phyloP scores from a whole-genome alignment of 192 early-diverging fungal species.

The Backusella sp. region DNA sequence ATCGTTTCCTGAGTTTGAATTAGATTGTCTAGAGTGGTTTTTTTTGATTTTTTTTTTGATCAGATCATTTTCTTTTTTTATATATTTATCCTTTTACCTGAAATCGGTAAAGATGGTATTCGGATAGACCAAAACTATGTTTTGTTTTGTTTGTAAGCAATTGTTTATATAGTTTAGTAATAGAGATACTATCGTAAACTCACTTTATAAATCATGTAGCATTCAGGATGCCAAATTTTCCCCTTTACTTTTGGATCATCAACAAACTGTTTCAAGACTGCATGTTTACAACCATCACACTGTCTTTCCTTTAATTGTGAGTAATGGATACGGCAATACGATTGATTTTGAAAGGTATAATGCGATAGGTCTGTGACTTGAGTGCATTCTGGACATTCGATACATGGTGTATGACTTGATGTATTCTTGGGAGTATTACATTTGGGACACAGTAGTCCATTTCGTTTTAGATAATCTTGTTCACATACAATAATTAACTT shows the following conservation, averaged over 20 bases:
- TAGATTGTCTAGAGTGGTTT: neutral
- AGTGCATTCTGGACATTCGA: constrained; percentile 11
- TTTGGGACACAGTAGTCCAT: neutral
- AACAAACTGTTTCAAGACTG: constrained; percentile 81
- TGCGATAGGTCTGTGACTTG: constrained; percentile 43
- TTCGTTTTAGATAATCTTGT: constrained; percentile 8
- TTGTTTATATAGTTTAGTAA: neutral
- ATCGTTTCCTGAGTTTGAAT: constrained; percentile 56
- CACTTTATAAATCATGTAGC: constrained; percentile 90
- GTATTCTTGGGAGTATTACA: neutral
- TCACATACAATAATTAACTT: neutral
- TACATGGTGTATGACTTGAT: constrained; percentile 2
- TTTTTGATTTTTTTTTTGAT: neutral
- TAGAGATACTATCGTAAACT: neutral
- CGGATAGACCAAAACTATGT: neutral
- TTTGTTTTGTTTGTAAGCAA: neutral
- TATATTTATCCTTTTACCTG: neutral
- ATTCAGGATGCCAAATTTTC: constrained; percentile 81
- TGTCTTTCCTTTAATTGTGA: constrained; percentile 66
- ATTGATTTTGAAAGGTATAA: constrained; percentile 74
- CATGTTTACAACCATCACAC: constrained; percentile 77
- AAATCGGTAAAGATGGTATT: constrained; percentile 8
- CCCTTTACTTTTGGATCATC: constrained; percentile 65
- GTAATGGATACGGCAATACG: constrained; percentile 83
- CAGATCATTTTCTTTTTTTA: neutral